These are phyloP conservation scores for Xanthoparmelia taractica DNA, from an alignment of 495 filamentous ascomycete genomes.

Conservation along the genomic window DNA sequence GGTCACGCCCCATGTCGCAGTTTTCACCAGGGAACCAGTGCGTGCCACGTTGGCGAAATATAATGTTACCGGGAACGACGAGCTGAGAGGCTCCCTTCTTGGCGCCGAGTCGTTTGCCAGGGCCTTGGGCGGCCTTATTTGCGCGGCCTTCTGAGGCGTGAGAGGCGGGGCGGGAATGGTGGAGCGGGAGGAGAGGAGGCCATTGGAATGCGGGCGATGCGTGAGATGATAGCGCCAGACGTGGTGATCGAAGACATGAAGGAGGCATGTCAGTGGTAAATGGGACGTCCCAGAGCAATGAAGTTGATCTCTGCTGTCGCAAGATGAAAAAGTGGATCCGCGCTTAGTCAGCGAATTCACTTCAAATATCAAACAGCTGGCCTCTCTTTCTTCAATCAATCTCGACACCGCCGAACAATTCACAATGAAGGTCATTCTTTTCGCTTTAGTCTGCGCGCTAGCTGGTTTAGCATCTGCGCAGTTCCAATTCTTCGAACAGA, in stretches of 20 bases:
- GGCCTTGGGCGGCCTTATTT: constrained; percentile 71
- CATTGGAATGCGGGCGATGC: constrained; percentile 20
- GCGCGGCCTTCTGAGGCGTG: constrained; percentile 84
- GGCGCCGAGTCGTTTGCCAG: constrained; percentile 87
- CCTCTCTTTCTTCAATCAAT: background rate
- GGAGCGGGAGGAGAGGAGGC: constrained; percentile 30
- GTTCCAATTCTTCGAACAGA: constrained; percentile 87
- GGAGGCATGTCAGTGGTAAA: constrained; percentile 6
- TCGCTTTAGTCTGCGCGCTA: constrained; percentile 40
- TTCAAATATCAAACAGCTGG: constrained; percentile 9
- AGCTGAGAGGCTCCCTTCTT: constrained; percentile 89
- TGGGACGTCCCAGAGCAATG: background rate
- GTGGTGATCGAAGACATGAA: background rate
- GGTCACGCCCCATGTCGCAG: constrained; percentile 87
- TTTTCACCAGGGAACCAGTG: constrained; percentile 93
- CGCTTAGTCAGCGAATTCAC: background rate
- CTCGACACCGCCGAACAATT: constrained; percentile 13
- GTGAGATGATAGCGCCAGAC: constrained; percentile 26
- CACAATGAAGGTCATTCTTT: constrained; percentile 23
- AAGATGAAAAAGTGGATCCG: background rate
- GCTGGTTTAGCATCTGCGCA: constrained; percentile 51
- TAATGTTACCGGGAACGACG: constrained; percentile 91
- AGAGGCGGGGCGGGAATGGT: constrained; percentile 58
- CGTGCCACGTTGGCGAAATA: constrained; percentile 93
- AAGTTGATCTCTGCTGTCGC: background rate